Evolutionary conservation across 257 asterid genomes (phyloP), one percentile per base, ranked within the genome.

Genomic region (Solanum habrochaites): DNA sequence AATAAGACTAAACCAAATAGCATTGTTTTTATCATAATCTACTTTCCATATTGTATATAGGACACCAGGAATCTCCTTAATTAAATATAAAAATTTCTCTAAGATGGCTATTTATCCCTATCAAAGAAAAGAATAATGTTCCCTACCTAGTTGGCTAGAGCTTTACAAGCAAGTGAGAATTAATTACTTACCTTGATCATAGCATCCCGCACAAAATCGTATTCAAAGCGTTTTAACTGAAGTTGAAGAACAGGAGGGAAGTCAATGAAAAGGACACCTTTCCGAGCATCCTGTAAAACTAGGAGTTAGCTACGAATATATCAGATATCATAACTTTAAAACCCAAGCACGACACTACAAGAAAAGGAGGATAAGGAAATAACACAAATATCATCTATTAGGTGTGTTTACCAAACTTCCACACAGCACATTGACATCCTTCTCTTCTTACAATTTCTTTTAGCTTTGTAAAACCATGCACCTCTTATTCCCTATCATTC

Each of bases 161-260:
- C 27, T 80, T 39, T 80, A 47, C 45, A 81, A 81, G 56, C 43
- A 81, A 29, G 69, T 49, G 69, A 31, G 67, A 75, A 81, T 18
- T 52, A 81, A 81, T 49, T 49, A 47, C 31, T 83, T 87, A 95
- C 98, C 98, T 95, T 95, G 83, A 94, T 96, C 98, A 95, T 95
- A 40, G 94, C 90, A 87, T 95, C 97, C 82, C 95, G 94, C 86
- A 90, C 88, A 89, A 95, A 95, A 88, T 95, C 98, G 82, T 94
- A 94, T 86, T 95, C 98, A 83, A 95, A 95, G 86, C 98, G 92
- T 85, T 95, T 95, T 72, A 94, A 87, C 92, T 93, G 97, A 89
- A 95, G 97, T 92, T 95, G 95, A 83, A 95, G 98, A 86, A 95
- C 98, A 49, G 96, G 97, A 85, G 97, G 98, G 90, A 95, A 93